A percentile compares a stretch with the other conserved stretches of the same genome.
These are phyloP conservation scores for Collybiopsis confluens DNA, from an alignment of 768 basidiomycete species.

Conservation along the genomic window DNA sequence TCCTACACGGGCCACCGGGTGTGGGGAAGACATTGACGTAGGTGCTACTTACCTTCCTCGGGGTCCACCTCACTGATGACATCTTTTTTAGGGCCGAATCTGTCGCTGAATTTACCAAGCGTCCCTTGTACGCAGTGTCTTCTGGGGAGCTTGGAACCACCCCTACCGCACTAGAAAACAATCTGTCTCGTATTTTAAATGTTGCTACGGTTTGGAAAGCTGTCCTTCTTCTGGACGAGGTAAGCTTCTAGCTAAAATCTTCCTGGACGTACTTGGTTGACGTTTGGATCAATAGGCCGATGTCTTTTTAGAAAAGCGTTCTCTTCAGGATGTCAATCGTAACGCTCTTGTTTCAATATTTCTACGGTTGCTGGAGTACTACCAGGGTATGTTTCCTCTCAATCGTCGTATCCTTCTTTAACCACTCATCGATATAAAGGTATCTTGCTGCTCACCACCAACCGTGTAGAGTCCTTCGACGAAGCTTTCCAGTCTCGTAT, in stretches of 20 bases:
- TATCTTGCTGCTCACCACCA: slow-evolving; percentile 36
- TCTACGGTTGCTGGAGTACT: slow-evolving; percentile 32
- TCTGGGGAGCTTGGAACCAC: slow-evolving; percentile 7
- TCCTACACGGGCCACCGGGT: slow-evolving; percentile 29
- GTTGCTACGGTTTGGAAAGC: not conserved
- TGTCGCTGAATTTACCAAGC: slow-evolving; percentile 23
- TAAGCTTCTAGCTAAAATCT: too few species aligned
- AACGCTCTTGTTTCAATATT: slow-evolving; percentile 34
- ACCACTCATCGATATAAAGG: slow-evolving; percentile 13
- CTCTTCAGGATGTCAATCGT: slow-evolving; percentile 17
- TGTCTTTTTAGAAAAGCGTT: slow-evolving; percentile 26
- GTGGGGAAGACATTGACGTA: slow-evolving; percentile 30
- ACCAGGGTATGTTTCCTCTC: slow-evolving; percentile 21
- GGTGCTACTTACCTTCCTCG: not conserved
- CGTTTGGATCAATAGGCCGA: too few species aligned
- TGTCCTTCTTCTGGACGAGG: not conserved
- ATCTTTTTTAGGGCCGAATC: slow-evolving; percentile 25
- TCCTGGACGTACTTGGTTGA: too few species aligned
- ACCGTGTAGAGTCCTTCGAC: slow-evolving; percentile 31
- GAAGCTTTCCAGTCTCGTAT: slow-evolving; percentile 35
- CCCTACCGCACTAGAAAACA: slow-evolving; percentile 5
- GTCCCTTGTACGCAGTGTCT: slow-evolving; percentile 22
- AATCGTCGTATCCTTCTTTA: too few species aligned
- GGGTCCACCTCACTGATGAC: too few species aligned
- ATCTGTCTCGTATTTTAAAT: not conserved